A percentile compares a stretch with the other conserved stretches of the same genome.
Conservation (phyloP, 1,284 basidiomycete species). For the Rhodotorula sp. region DNA sequence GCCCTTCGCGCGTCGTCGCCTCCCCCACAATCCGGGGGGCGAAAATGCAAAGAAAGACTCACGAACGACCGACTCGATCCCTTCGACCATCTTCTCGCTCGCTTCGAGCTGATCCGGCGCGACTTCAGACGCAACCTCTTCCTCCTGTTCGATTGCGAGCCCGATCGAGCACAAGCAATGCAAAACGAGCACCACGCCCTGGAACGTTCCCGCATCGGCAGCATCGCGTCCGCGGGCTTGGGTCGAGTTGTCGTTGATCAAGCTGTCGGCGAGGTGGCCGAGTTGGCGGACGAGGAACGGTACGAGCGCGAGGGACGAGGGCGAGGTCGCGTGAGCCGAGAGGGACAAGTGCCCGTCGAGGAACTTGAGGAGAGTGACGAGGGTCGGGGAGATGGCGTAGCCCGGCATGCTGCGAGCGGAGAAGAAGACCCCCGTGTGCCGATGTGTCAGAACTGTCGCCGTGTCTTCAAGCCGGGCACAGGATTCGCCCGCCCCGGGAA, state of each 20-base stretch:
- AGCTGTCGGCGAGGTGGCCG: neutral
- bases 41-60: neutral
- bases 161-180: conserved; percentile 26
- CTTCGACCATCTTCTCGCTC: neutral
- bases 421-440: too few relatives aligned
- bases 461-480: too few relatives aligned
- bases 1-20: too few relatives aligned
- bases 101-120: neutral
- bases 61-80: conserved; percentile 18
- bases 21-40: too few relatives aligned
- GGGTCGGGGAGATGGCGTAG: conserved; percentile 17
- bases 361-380: conserved; percentile 37
- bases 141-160: conserved; percentile 8
- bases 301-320: neutral
- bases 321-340: neutral
- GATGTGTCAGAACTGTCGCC: too few relatives aligned
- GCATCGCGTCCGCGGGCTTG: conserved; percentile 9
- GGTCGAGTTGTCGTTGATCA: neutral
- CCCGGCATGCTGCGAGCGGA: conserved; percentile 19
- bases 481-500: neutral
- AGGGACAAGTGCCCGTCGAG: conserved; percentile 36
- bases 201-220: conserved; percentile 25
- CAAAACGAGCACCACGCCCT: conserved; percentile 28
- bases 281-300: conserved; percentile 20
- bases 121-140: neutral